Base-by-base conservation (phyloP, 129 eudicot species). In the Artemisia argyi region DNA sequence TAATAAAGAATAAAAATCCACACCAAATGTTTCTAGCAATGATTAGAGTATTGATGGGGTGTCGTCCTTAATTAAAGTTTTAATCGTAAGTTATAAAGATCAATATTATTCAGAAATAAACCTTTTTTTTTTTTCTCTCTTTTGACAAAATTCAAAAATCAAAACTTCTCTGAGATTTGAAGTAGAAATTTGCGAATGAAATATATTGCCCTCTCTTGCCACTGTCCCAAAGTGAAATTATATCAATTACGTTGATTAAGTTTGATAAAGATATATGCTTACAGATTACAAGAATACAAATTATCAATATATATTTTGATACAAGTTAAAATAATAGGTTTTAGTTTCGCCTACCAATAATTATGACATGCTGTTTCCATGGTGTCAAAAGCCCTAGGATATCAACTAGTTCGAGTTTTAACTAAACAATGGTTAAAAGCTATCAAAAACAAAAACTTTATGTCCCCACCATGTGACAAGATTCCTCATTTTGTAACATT, bases 301-400 rank as follows among this genome's bases (percentile, higher is more conserved):
- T 35, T 35, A 35, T 35, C 9, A 35, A 35, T 35, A 35, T 6
- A 35, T 35, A 32, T 32, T 32, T 32, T 32, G 42, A 32, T 32
- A 4, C 42, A 32, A 32, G 42, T 32, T 4, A 32, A 6, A 32
- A 32, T 32, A 51, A 51, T 14, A 11, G 46, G 35, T 65, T 22
- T 65, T 22, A 17, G 12, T 65, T 69, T 69, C 64, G 32, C 16
- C 48, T 59, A 10, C 68, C 67, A 72, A 72, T 72, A 22, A 72
- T 72, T 72, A 72, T 73, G 69, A 73, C 77, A 73, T 61, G 35
- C 77, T 73, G 77, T 73, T 72, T 73, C 69, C 69, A 61, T 73
- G 69, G 77, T 73, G 77, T 73, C 69, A 73, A 62, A 73, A 28
- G 49, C 50, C 50, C 67, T 60, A 46, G 42, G 28, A 73, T 18